Evolutionary conservation across 225 moss, liverwort and hornwort genomes (phyloP), one percentile per base, ranked within the genome.

Genomic region (Bryoerythrophyllum caledonicum): DNA sequence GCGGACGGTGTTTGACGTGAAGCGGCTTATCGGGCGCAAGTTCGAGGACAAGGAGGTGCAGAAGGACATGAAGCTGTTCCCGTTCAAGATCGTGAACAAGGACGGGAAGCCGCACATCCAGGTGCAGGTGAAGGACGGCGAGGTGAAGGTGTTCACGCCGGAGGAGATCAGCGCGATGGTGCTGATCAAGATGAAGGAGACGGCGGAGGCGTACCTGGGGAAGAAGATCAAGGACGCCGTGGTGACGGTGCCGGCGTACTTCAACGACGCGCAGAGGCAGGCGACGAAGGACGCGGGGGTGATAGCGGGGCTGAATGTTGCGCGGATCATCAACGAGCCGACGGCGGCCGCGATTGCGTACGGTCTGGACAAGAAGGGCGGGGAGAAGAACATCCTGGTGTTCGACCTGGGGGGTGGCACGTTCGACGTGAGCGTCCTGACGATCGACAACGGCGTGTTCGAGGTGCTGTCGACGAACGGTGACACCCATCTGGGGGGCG

Each of bases 81-180:
- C 81, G 11, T 82, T 16, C 65, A 82, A 82, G 81, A 82, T 82
- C 51, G 57, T 82, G 32, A 77, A 82, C 71, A 77, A 72, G 81
- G 81, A 77, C 26, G 81, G 81, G 52, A 82, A 82, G 77, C 81
- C 81, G 3, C 40, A 82, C 65, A 82, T 82, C 24, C 77, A 82
- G 76, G 81, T 82, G 65, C 10, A 61, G 75, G 76, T 81, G 58
- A 82, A 82, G 81, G 81, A 82, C n/a, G 81, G 81, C 25, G 82
- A 82, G 82, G 61, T 69, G 20, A 82, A 82, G 76, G 82, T 82
- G 19, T 82, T 82, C 68, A 78, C 67, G 59, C 82, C 82, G 19
- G 82, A 82, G 74, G 82, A 79, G 70, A 79, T 82, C 65, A 79
- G 79, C 70, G 79, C 82, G 14, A 82, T 82, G 82, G 78, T 82